Evolutionary conservation across 2,329 filamentous ascomycete genomes (phyloP), one percentile per base, ranked within the genome.

Genomic region (Zymoseptoria pseudotritici): DNA sequence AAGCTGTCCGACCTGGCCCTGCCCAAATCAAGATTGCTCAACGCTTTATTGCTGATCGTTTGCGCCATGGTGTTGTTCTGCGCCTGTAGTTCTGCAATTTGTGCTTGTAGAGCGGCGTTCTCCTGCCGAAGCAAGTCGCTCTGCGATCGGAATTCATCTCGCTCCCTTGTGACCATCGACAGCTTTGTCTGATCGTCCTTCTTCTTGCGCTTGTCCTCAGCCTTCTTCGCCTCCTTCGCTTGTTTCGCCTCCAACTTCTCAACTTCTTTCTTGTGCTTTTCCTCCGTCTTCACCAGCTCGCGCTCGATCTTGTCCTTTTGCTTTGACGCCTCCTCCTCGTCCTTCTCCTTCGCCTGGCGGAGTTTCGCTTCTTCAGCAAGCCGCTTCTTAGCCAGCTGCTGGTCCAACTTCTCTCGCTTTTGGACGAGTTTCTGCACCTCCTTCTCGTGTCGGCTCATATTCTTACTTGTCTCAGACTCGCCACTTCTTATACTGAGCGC

Each of bases 241-340:
- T 69, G 68, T 57, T 72, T 71, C 54, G 67, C 64, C 58, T 74
- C 74, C 1, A 81, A 80, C 72, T 86, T 88, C 66, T 77, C 78
- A 61, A 84, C 78, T 68, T 91, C 88, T 59, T 80, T 81, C 60
- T 79, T 77, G 54, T 83, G 83, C 74, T 84, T 85, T 64, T 84
- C 81, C 63, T 89, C 83, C 2, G 89, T 75, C 72, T 86, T 87
- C 63, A 77, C 76, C 53, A 88, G 76, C 68, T 90, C 86, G 11
- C 80, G 80, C 63, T 82, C 80, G 66, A 86, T 86, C 65, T 86
- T 87, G 53, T 85, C 85, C 65, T 87, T 83, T 56, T 86, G 83
- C 69, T 87, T 89, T 51, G 83, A 82, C 57, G 78, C 74, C 24
- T 71, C 71, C 29, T 72, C 73, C 10, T 72, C 67, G 46, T 75